phyloP scores from a whole-genome alignment of 768 basidiomycete genomes.

The Tubosaeta sp. region DNA sequence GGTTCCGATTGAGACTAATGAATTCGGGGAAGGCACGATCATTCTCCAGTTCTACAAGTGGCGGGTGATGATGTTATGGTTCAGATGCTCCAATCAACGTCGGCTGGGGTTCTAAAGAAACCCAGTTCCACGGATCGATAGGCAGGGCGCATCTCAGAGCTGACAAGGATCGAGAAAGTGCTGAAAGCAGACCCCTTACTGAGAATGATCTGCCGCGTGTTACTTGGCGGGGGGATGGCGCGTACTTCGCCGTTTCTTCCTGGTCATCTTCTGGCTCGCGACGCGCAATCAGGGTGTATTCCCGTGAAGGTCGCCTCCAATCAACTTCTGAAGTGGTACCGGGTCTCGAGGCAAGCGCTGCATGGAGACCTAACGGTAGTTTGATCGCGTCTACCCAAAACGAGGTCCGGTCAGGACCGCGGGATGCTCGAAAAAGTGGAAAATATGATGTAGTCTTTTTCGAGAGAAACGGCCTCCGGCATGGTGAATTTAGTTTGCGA shows the following conservation, averaged over 20 bases:
- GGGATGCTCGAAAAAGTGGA: constrained; percentile 59
- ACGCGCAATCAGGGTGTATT: constrained; percentile 30
- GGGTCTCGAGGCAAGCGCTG: constrained; percentile 73
- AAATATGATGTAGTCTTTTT: constrained; percentile 89
- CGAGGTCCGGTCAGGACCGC: constrained; percentile 68
- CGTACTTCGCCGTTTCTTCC: constrained; percentile 82
- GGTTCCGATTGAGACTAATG: constrained; percentile 58
- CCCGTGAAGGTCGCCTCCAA: constrained; percentile 57
- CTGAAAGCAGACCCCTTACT: constrained; percentile 54
- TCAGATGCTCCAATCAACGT: constrained; percentile 89
- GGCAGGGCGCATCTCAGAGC: constrained; percentile 66
- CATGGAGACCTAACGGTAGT: constrained; percentile 89
- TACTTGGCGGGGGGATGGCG: constrained; percentile 92
- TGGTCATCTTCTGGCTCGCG: constrained; percentile 41
- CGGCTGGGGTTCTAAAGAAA: constrained; percentile 96
- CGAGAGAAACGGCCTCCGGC: constrained; percentile 89
- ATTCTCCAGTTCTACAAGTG: background rate
- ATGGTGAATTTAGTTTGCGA: constrained; percentile 79
- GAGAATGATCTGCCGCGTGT: constrained; percentile 73
- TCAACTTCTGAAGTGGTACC: constrained; percentile 81
- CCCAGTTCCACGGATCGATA: constrained; percentile 95
- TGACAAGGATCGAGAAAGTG: constrained; percentile 42
- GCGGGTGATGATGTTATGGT: constrained; percentile 11
- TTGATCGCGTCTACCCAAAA: constrained; percentile 79
- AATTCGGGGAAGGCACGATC: constrained; percentile 79